Base-by-base conservation (phyloP, 306 rosid genomes). In the Phaseolus lunatus region DNA sequence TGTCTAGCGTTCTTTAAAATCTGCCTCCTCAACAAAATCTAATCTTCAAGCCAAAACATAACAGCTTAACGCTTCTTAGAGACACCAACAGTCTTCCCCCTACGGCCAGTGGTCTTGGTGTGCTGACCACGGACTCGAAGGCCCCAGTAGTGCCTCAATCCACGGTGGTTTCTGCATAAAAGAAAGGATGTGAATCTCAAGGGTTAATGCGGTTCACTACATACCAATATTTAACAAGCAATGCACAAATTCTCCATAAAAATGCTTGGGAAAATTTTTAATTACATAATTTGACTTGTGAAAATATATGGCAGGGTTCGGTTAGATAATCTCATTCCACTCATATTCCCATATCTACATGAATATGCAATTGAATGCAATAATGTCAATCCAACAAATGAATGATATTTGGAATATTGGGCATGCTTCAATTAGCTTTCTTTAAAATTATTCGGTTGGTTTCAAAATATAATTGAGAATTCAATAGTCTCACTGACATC, bases 61-160 rank as follows among this genome's bases (percentile, higher is more conserved):
- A 47, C 16, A 15, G 22, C 49, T 79, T 70, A 84, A 69, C 97
- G 99, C 89, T 95, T 95, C 92, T 95, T 95, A 16, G 99, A 95
- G 70, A 95, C 99, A 92, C 99, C 97, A 67, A 92, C 99, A 73
- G 99, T 95, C 81, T 95, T 95, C 7, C 99, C 99, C 57, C 99
- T 86, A 56, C 99, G 96, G 13, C 99, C 99, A 1, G 99, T 95
- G 20, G 99, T 95, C 89, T 95, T 95, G 68, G 99, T 95, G 83
- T 95, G 99, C 91, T 95, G 99, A 23, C 99, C 99, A 49, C 99
- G 99, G n/a, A 95, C 97, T 3, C 97, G 97, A 16, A 95, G 99
- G 63, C 99, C 97, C 99, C 97, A 95, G 94, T 95, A 95, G 65
- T 92, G 99, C 81, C 99, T 90, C 76, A 95, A 85, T 85, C 99